Evolutionary conservation across 208 protist species (phyloP).

Genomic region (Crithidia bombi): DNA sequence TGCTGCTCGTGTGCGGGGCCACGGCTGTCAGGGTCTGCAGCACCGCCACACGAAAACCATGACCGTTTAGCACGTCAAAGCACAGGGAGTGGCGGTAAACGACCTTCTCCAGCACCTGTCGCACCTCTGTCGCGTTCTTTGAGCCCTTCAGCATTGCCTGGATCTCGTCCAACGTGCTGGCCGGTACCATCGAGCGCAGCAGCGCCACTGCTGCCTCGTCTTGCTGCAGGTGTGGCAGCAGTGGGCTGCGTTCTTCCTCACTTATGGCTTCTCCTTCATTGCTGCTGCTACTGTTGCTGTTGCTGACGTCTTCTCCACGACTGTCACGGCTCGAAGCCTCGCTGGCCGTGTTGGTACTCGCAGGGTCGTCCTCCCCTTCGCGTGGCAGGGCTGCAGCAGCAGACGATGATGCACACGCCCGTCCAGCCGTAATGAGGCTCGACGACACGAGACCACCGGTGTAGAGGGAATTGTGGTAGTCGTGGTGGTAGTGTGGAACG

Average conservation of each 20-base stretch:
- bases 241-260: no score
- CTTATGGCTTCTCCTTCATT: neutral
- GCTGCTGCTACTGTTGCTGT: neutral
- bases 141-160: constrained; percentile 59
- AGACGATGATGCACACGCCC: no score
- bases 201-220: constrained; percentile 43
- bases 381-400: no score
- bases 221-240: constrained; percentile 23
- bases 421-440: no score
- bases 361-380: no score
- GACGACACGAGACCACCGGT: no score
- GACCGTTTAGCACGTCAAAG: constrained; percentile 83
- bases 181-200: constrained; percentile 53
- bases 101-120: constrained; percentile 71
- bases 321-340: no score
- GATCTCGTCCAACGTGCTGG: constrained; percentile 55
- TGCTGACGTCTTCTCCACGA: neutral
- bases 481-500: no score
- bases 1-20: constrained; percentile 50
- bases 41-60: constrained; percentile 80
- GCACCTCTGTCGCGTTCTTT: constrained; percentile 79
- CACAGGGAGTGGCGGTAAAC: constrained; percentile 76
- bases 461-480: no score
- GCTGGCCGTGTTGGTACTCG: no score
- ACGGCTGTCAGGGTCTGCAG: constrained; percentile 71